Evolutionary conservation across 352 stramenopile species (phyloP).

Genomic region (Phytophthora fragariae): DNA sequence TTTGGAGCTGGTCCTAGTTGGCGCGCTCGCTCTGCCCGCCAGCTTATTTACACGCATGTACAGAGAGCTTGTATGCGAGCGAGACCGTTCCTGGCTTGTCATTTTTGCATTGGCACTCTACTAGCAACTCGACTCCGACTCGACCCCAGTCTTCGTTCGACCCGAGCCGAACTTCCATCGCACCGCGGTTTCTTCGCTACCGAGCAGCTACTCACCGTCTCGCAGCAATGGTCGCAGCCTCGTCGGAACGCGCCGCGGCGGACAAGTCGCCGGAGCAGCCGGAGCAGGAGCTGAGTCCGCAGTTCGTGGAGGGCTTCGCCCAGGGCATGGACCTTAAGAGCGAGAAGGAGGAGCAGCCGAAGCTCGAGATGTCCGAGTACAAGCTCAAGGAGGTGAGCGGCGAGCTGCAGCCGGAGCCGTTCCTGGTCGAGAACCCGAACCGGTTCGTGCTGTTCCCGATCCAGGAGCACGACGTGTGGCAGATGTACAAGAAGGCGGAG

Average conservation of each 20-base stretch:
- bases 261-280: too few relatives aligned
- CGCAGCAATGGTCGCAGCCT: too few relatives aligned
- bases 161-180: too few relatives aligned
- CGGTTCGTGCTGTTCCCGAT: conserved; percentile 99
- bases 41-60: too few relatives aligned
- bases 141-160: too few relatives aligned
- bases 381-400: conserved; percentile 90
- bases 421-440: conserved; percentile 96
- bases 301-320: too few relatives aligned
- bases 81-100: conserved; percentile 13
- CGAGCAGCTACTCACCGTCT: not conserved
- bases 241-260: too few relatives aligned
- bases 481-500: conserved; percentile 99
- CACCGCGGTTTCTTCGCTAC: conserved; percentile 5
- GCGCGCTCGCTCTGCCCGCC: not conserved
- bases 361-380: conserved; percentile 80
- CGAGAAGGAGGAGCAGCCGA: conserved; percentile 31
- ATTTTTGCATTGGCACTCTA: conserved; percentile 45
- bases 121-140: conserved; percentile 16
- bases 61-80: too few relatives aligned
- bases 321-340: conserved; percentile 32
- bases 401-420: conserved; percentile 90
- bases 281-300: too few relatives aligned
- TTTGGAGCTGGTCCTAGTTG: conserved; percentile 10
- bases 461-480: conserved; percentile 97